Conservation (phyloP, 371 early-diverging fungal genomes). For the Mucor plumbeus region DNA sequence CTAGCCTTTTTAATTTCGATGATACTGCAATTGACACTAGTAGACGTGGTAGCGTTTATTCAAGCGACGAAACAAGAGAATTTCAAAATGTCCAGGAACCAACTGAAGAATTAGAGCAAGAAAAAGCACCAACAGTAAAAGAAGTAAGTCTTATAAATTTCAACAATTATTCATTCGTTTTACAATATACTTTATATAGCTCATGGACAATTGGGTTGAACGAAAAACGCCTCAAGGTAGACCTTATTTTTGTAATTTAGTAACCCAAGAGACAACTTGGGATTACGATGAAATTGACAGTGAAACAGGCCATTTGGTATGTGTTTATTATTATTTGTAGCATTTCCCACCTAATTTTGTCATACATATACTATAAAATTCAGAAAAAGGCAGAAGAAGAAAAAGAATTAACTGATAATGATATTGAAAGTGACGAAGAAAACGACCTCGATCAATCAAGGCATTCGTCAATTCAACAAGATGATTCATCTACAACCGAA, state of each 20-base stretch:
- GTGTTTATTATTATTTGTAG: background rate
- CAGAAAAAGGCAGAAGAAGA: slow-evolving; percentile 18
- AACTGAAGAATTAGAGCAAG: background rate
- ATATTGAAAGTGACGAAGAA: slow-evolving; percentile 10
- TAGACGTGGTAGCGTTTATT: background rate
- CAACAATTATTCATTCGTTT: background rate
- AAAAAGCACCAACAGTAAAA: background rate
- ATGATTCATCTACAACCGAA: slow-evolving; percentile 1
- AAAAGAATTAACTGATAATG: background rate
- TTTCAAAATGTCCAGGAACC: background rate
- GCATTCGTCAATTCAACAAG: background rate
- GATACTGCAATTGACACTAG: slow-evolving; percentile 19
- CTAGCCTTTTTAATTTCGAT: slow-evolving; percentile 16
- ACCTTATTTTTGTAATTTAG: slow-evolving; percentile 77
- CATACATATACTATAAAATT: background rate
- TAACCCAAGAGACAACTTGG: slow-evolving; percentile 83
- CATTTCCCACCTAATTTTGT: slow-evolving; percentile 11
- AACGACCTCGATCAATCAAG: background rate
- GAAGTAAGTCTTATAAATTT: background rate
- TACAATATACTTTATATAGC: slow-evolving; percentile 3
- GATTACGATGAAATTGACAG: slow-evolving; percentile 45
- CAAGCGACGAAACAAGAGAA: background rate
- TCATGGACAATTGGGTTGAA: slow-evolving; percentile 58
- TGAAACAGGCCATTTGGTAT: slow-evolving; percentile 38
- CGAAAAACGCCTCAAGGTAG: slow-evolving; percentile 69